Evolutionary conservation across 1,139 yeast genomes (phyloP), one percentile per base, ranked within the genome.

Genomic region (Hemisphaericaspora lyxosophila): DNA sequence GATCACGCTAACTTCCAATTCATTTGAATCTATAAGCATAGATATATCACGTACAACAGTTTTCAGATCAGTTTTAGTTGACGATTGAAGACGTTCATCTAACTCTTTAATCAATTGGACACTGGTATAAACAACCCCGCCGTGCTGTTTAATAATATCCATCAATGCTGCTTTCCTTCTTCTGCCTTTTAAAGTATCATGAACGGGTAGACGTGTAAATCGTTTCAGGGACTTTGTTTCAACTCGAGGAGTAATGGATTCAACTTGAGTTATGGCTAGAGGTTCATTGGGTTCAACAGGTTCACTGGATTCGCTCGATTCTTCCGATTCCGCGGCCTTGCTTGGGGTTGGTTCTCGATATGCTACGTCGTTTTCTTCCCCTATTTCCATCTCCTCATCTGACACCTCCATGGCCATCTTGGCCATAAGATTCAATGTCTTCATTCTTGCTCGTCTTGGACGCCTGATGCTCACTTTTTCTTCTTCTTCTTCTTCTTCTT

Each of bases 41-140:
- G 60, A 52, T 1, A 74, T 64, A 49, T 77, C 82, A 34, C 77
- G 60, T 1, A 65, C 63, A 6, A 76, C 41, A 0, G 83, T 78
- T 41, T 70, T 70, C 39, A 63, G 59, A 49, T 77, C 83, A 2
- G 78, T 70, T 0, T 49, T 41, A 9, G 77, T 71, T 2, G 59
- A 51, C 17, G 54, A 57, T 3, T 64, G 64, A 34, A 76, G 49
- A 12, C 50, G 41, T 31, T 55, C 52, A 35, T 76, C 77, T 13
- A 77, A 44, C 8, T 44, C 39, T 15, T 70, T 56, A 33, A 68
- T 54, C 16, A 76, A 55, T 12, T 56, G 57, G 1, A 63, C 59
- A 9, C 64, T 57, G 9, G 73, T 66, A 36, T 60, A 59, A 0
- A 67, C 56, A 0, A 67, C 70, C n/a, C 78, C 78, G 4, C 74